Base-by-base conservation (phyloP, 352 stramenopile genomes). In the Phytophthora lateralis region DNA sequence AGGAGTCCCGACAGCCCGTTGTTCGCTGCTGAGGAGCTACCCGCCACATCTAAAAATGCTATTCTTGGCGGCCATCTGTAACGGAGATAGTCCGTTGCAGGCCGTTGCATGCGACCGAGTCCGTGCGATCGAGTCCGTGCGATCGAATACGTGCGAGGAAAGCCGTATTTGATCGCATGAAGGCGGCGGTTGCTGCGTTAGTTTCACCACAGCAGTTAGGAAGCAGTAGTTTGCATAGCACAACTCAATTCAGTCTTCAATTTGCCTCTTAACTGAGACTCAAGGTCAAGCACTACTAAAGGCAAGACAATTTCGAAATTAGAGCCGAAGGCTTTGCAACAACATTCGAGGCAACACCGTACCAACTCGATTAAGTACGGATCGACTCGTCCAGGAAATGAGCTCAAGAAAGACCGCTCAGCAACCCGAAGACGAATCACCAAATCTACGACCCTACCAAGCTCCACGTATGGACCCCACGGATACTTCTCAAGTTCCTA, bases 261-360 rank as follows among this genome's bases (percentile, higher is more conserved):
- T 43, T 44, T 54, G 30, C 30, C 46, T 54, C 30, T 21, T 43
- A 43, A 30, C 32, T 35, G 47, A n/a, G 38, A 50, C 14, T 43
- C 6, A 58, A 29, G 26, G 26, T 29, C 26, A 29, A 29, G 26
- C 26, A 29, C 26, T 4, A 29, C 1, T 29, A 29, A 29, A 43
- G 38, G 37, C 39, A 48, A 58, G 27, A 35, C 39, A 49, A 50
- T 59, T 49, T 59, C 39, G 51, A 51, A 52, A 52, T 46, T 60
- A 54, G 26, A 29, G 26, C 26, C 26, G 26, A 29, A 29, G 26
- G 26, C 26, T 29, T 29, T 29, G 2, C 2, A 29, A 29, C 26
- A 29, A 6, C 4, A 2, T 29, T 29, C 26, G 26, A 29, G 26
- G 4, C 26, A 29, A 48, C 26, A 49, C 15, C 17, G 21, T 62